A percentile compares a stretch with the other conserved stretches of the same genome.
Evolutionary conservation across 1,284 basidiomycete species (phyloP).

Genomic region (Cystobasidium sp.): DNA sequence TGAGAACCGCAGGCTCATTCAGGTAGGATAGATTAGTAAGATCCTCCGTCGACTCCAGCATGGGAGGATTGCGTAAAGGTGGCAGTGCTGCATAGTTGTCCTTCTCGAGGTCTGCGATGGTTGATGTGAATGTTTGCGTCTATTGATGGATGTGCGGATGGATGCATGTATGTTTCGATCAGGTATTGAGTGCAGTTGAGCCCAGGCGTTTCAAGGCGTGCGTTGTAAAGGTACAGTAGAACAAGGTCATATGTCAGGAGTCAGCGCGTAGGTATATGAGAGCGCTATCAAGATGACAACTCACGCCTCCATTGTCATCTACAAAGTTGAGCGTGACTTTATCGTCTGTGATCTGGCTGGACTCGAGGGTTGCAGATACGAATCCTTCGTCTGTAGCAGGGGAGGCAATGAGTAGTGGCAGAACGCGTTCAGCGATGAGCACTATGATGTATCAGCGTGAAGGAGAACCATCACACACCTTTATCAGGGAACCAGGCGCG

Average conservation of each 20-base stretch:
- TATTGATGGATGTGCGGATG: neutral
- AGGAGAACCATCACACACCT: conserved; percentile 4
- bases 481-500: conserved; percentile 40
- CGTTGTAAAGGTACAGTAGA: too few relatives aligned
- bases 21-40: conserved; percentile 96
- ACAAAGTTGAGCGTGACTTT: conserved; percentile 40
- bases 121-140: conserved; percentile 31
- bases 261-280: neutral
- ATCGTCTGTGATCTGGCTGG: conserved; percentile 24
- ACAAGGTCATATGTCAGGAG: too few relatives aligned
- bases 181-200: neutral
- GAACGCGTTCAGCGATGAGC: conserved; percentile 2
- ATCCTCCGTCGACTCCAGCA: conserved; percentile 96
- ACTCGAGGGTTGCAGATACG: conserved; percentile 39
- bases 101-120: conserved; percentile 65
- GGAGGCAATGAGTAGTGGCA: neutral
- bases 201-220: neutral
- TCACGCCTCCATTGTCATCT: conserved; percentile 35
- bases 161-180: conserved; percentile 2
- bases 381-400: conserved; percentile 34
- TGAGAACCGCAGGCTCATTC: conserved; percentile 82
- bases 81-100: conserved; percentile 64
- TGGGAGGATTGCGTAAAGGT: conserved; percentile 92
- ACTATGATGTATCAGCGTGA: neutral
- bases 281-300: conserved; percentile 16